Conservation (phyloP, 2,329 filamentous ascomycete species). For the Apiospora arundinis region DNA sequence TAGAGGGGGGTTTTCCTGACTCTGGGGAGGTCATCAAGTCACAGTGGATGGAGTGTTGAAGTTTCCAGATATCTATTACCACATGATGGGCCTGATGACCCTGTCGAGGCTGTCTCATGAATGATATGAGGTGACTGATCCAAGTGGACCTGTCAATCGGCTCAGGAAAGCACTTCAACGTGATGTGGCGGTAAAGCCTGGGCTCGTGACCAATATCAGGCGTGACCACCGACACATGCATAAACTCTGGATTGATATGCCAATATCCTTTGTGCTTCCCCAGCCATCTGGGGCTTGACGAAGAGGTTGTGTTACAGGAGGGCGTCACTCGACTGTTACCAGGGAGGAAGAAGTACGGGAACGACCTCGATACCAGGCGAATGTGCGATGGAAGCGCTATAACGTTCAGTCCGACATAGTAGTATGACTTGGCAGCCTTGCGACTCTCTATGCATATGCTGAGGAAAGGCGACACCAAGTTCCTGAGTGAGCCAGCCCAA, state of each 20-base stretch:
- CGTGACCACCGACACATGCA: no score
- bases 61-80: background rate
- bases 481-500: no score
- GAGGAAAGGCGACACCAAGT: background rate
- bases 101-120: background rate
- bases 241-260: background rate
- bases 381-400: background rate
- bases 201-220: no score
- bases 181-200: no score
- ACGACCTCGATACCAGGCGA: background rate
- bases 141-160: background rate
- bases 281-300: no score
- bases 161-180: background rate
- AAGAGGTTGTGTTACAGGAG: background rate
- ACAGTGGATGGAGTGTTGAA: rapidly evolving
- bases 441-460: background rate
- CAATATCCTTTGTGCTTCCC: background rate
- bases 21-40: no score
- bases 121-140: background rate
- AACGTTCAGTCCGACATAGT: background rate
- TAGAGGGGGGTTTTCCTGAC: background rate
- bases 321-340: background rate
- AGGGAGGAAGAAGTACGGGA: background rate
- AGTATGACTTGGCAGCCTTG: background rate
- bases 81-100: background rate